Evolutionary conservation across 257 asterid genomes (phyloP), one percentile per base, ranked within the genome.

Genomic region (Fraxinus cuspidata): DNA sequence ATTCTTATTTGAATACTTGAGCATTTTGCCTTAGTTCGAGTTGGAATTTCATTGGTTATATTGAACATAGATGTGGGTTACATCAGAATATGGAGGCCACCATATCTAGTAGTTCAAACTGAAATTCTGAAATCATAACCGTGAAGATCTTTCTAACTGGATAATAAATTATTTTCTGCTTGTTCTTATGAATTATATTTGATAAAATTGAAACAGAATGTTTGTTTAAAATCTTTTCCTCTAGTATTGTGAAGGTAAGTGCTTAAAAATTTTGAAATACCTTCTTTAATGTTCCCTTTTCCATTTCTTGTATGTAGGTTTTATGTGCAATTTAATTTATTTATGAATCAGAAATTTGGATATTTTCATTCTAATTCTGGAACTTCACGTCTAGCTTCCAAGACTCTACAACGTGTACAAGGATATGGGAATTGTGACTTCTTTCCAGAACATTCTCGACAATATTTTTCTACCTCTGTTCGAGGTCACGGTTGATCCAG

Each of bases 341-440:
- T 53, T 35, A 16, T 7, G 5, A 38, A 42, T 37, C 40, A 63
- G 74, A 72, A 63, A 53, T 78, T 38, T 83, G 58, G 47, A 53
- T 84, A 70, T 69, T 83, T 47, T 73, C 44, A 72, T 69, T 77
- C 76, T 75, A 32, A 70, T 76, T 78, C 9, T 67, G 78, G 79
- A 63, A 78, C 74, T 82, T 80, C 42, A 77, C n/a, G 25, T 86
- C 51, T 86, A 95, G 99, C 98, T 95, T 80, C 99, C 99, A n/a
- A 88, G 97, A 83, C 96, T 95, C 65, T 95, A 95, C 90, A 95
- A 95, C 74, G 77, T 95, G 79, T 95, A 95, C 94, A 95, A 89
- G 92, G 98, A 93, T 77, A 95, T 95, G 99, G 99, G 99, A 51
- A 93, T 93, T 56, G 98, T 95, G 83, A 95, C 99, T 81, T 91